Evolutionary conservation across 345 rosid genomes (phyloP).

Genomic region (Raphanus sativus): DNA sequence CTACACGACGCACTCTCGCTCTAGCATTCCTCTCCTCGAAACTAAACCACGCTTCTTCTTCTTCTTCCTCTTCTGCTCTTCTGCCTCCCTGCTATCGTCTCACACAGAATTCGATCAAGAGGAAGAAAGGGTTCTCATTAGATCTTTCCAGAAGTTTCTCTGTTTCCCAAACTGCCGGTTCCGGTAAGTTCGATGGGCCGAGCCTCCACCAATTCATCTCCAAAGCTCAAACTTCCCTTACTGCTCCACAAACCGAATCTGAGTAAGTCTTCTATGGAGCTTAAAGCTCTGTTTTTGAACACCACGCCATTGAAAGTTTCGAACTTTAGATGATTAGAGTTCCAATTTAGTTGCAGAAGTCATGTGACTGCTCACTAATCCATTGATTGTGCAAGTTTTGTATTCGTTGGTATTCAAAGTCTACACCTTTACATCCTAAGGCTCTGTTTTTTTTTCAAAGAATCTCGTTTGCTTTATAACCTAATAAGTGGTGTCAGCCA

Average conservation of each 20-base stretch:
- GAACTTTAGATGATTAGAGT: background rate
- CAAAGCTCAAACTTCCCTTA: slow-evolving; percentile 52
- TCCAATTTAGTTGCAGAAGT: background rate
- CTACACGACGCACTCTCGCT: slow-evolving; percentile 42
- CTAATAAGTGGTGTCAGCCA: background rate
- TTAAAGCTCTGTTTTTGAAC: slow-evolving; percentile 3
- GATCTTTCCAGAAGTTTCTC: slow-evolving; percentile 53
- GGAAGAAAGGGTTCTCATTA: slow-evolving; percentile 36
- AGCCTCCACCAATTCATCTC: slow-evolving; percentile 61
- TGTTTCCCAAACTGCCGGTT: slow-evolving; percentile 33
- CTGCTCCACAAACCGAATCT: slow-evolving; percentile 47
- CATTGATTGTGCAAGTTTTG: background rate
- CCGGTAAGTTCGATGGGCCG: slow-evolving; percentile 46
- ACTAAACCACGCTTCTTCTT: slow-evolving; percentile 3
- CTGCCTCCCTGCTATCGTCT: slow-evolving; percentile 19
- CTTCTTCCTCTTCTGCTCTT: slow-evolving; percentile 28
- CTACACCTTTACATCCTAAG: background rate
- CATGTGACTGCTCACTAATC: background rate
- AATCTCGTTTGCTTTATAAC: background rate
- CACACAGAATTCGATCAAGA: slow-evolving; percentile 27
- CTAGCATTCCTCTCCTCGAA: slow-evolving; percentile 44
- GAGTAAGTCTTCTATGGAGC: slow-evolving; percentile 45
- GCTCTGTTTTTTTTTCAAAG: background rate
- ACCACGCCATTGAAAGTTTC: slow-evolving; percentile 6
- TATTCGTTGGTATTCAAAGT: background rate